phyloP scores from a whole-genome alignment of 257 asterid genomes.

The Solanum lycopersicoides region DNA sequence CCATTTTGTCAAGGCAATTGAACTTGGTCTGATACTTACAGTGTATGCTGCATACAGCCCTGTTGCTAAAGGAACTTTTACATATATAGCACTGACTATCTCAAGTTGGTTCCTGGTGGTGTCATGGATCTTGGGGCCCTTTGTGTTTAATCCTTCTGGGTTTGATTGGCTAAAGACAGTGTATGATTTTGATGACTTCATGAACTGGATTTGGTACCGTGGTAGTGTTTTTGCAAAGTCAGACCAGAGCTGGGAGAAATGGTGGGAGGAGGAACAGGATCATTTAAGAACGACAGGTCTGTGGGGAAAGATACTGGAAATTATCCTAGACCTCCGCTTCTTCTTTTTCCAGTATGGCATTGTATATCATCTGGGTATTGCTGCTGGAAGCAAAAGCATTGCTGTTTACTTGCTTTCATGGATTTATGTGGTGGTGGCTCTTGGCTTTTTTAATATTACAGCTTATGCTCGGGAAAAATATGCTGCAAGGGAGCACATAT shows the following conservation, averaged over 20 bases:
- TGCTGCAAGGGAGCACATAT: conserved; percentile 90
- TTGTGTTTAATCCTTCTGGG: conserved; percentile 85
- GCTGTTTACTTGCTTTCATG: conserved; percentile 88
- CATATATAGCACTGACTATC: conserved; percentile 79
- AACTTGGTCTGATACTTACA: conserved; percentile 83
- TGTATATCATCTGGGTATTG: conserved; percentile 83
- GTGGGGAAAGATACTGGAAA: conserved; percentile 79
- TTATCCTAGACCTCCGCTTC: conserved; percentile 81
- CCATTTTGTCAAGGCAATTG: conserved; percentile 94
- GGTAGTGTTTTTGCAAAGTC: conserved; percentile 91
- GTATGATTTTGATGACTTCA: conserved; percentile 88
- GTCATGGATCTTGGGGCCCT: conserved; percentile 92
- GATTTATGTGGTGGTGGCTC: conserved; percentile 70
- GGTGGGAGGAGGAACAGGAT: conserved; percentile 99
- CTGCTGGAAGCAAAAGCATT: conserved; percentile 74
- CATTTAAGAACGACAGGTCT: conserved; percentile 92
- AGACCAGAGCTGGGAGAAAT: conserved; percentile 97
- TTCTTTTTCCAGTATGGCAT: conserved; percentile 97
- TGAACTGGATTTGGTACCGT: conserved; percentile 91
- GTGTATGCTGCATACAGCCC: conserved; percentile 89
- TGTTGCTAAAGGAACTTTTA: conserved; percentile 74
- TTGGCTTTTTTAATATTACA: conserved; percentile 43
- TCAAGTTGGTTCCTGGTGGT: conserved; percentile 95
- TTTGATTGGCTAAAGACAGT: conserved; percentile 98
- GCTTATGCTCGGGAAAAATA: conserved; percentile 81